phyloP scores from a whole-genome alignment of 345 rosid species.

The Linum tenue region DNA sequence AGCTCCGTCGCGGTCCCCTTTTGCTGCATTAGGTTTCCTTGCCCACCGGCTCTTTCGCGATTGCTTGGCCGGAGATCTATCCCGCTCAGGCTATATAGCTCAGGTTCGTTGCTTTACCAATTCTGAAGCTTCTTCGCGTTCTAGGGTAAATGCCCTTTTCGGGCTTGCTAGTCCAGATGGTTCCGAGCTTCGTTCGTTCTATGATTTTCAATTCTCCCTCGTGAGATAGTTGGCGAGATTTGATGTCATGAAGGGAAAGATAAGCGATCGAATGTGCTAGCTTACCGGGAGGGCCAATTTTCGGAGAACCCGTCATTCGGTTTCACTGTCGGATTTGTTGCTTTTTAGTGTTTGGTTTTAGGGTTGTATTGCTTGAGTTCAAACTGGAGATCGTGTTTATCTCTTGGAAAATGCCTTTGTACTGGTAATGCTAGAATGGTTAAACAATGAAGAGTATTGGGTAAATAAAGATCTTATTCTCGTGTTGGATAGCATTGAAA shows the following conservation, averaged over 20 bases:
- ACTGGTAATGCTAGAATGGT: too few relatives aligned
- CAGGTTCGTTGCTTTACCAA: neutral
- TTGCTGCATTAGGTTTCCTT: neutral
- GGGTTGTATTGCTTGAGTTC: too few relatives aligned
- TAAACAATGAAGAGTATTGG: too few relatives aligned
- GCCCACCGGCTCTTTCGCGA: neutral
- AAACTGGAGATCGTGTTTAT: too few relatives aligned
- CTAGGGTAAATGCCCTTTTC: neutral
- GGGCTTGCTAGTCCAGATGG: neutral
- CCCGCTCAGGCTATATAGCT: neutral
- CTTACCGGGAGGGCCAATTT: too few relatives aligned
- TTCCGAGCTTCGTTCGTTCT: neutral
- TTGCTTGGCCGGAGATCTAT: neutral
- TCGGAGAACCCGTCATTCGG: neutral
- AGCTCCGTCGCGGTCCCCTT: neutral
- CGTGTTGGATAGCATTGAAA: neutral
- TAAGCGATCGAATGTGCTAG: neutral
- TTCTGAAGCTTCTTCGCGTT: neutral
- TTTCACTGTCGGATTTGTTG: neutral
- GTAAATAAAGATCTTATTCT: too few relatives aligned
- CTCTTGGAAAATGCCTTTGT: too few relatives aligned
- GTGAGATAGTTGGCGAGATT: neutral
- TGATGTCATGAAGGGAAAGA: neutral
- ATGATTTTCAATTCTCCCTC: neutral
- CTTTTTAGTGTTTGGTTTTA: too few relatives aligned